phyloP scores from a whole-genome alignment of 139 green algal species.

The Chlamydomonas applanata region DNA sequence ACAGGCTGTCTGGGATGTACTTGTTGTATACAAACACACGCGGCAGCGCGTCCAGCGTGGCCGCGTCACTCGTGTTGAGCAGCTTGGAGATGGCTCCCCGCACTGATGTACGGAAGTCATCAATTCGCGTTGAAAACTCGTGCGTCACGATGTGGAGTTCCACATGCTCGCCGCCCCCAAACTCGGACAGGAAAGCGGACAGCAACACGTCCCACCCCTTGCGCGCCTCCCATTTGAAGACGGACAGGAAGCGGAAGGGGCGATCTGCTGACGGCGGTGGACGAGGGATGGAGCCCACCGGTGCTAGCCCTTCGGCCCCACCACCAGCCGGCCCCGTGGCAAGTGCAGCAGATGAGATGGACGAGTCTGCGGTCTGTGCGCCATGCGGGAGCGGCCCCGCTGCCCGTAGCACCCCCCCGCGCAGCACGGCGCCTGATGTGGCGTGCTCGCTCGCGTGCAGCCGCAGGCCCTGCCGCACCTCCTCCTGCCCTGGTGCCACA shows the following conservation, averaged over 20 bases:
- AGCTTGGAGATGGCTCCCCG: neutral
- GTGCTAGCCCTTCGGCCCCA: too few species aligned
- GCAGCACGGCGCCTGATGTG: too few species aligned
- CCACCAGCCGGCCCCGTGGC: neutral
- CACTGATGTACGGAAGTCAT: neutral
- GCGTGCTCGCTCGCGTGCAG: neutral
- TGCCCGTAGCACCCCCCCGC: too few species aligned
- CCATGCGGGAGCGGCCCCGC: too few species aligned
- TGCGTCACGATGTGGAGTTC: conserved; percentile 35
- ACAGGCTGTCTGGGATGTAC: conserved; percentile 10
- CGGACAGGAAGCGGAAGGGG: conserved; percentile 32
- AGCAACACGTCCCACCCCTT: conserved; percentile 18
- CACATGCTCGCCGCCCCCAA: conserved; percentile 1
- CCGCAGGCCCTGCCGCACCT: neutral
- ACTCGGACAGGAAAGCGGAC: conserved; percentile 13
- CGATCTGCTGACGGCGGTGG: neutral
- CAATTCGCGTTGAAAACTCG: neutral
- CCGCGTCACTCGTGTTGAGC: neutral
- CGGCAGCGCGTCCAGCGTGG: conserved; percentile 11
- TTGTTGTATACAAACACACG: conserved; percentile 30
- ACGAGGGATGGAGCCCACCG: too few species aligned
- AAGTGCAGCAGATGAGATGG: neutral
- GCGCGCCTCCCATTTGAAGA: conserved; percentile 32
- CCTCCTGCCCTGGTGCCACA: neutral
- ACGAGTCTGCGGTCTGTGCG: too few species aligned